Percentiles rank a stretch among this genome's conserved stretches.
phyloP scores from a whole-genome alignment of 257 asterid genomes.

The Cynanchum wilfordii region DNA sequence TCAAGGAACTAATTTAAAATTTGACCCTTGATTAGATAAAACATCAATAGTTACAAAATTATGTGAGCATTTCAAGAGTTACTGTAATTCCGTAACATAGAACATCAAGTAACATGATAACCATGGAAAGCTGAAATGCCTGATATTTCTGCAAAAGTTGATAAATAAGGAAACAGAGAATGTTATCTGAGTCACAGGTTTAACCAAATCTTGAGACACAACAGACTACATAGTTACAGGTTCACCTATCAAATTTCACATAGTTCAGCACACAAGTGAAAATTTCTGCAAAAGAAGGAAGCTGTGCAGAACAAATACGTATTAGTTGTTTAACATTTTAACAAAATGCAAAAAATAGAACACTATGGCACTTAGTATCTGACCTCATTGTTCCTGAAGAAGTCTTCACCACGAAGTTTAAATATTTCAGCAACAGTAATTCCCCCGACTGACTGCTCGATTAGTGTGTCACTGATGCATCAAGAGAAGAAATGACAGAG shows the following conservation, averaged over 20 bases:
- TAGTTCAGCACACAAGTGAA: not conserved
- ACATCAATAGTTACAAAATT: not conserved
- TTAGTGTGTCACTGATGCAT: constrained; percentile 55
- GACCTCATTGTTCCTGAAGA: constrained; percentile 83
- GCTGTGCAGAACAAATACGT: not conserved
- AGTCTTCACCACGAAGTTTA: constrained; percentile 57
- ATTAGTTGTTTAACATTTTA: not conserved
- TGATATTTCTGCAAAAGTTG: not conserved
- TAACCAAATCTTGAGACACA: not conserved
- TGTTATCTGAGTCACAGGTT: not conserved
- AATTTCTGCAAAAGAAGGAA: not conserved
- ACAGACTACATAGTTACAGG: not conserved
- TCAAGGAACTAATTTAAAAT: too few relatives aligned
- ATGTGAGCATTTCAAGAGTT: not conserved
- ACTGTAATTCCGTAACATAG: not conserved
- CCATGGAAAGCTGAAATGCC: not conserved
- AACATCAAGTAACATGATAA: not conserved
- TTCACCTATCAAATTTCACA: not conserved
- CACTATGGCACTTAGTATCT: constrained; percentile 12
- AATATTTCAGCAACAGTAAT: constrained; percentile 69
- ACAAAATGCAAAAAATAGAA: not conserved
- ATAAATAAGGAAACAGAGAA: not conserved
- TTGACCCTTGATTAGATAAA: not conserved
- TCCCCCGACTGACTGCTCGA: constrained; percentile 71
- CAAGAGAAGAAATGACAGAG: constrained; percentile 17